These are phyloP conservation scores for Penicillium sp. DNA, from an alignment of 2,329 filamentous ascomycete species.

Conservation along the genomic window DNA sequence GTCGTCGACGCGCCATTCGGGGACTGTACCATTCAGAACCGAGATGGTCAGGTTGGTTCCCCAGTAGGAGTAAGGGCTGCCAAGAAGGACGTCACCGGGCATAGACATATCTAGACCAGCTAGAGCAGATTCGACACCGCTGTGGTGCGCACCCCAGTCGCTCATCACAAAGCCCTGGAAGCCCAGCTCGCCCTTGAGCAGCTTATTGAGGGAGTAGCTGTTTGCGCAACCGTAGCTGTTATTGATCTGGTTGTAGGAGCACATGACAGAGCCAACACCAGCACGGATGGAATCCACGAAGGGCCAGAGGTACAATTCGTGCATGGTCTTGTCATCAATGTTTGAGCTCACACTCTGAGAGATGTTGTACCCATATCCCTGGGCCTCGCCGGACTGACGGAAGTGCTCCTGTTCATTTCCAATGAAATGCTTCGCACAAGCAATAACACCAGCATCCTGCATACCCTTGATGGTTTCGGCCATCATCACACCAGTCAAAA, in stretches of 20 bases:
- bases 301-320: conserved; percentile 65
- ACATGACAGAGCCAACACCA: conserved; percentile 68
- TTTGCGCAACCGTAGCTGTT: conserved; percentile 68
- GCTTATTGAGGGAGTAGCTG: conserved; percentile 57
- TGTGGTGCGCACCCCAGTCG: conserved; percentile 78
- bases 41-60: conserved; percentile 84
- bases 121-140: conserved; percentile 64
- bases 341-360: conserved; percentile 62
- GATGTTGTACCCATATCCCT: conserved; percentile 62
- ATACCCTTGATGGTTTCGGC: conserved; percentile 75
- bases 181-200: conserved; percentile 71
- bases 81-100: conserved; percentile 78
- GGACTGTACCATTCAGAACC: conserved; percentile 84
- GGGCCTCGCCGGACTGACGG: conserved; percentile 62
- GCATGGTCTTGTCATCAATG: conserved; percentile 63
- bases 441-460: conserved; percentile 77
- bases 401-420: conserved; percentile 73
- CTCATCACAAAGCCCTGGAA: conserved; percentile 70
- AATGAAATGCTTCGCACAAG: conserved; percentile 76
- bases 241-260: conserved; percentile 71
- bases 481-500: conserved; percentile 70
- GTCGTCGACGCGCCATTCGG: conserved; percentile 84
- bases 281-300: conserved; percentile 68
- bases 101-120: conserved; percentile 79
- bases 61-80: conserved; percentile 72